Evolutionary conservation across 768 basidiomycete species (phyloP).

Genomic region (Boletus huronensis): DNA sequence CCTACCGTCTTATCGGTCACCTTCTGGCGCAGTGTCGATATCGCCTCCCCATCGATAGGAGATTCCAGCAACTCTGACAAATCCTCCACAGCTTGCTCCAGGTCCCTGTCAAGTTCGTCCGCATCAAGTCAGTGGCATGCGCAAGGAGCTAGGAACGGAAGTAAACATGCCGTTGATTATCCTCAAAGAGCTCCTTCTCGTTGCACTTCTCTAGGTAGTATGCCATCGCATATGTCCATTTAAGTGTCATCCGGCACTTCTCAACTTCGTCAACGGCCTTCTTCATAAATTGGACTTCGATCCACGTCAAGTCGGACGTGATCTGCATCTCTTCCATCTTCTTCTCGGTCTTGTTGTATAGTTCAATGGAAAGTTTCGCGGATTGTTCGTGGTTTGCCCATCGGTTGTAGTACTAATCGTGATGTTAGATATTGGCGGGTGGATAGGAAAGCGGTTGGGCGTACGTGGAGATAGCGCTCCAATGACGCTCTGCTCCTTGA

Average conservation of each 20-base stretch:
- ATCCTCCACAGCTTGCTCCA: slow-evolving; percentile 94
- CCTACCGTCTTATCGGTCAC: slow-evolving; percentile 93
- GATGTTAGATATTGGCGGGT: background rate
- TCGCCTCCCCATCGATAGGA: slow-evolving; percentile 83
- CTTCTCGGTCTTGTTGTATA: slow-evolving; percentile 95
- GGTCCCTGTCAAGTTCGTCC: slow-evolving; percentile 50
- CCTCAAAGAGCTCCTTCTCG: slow-evolving; percentile 93
- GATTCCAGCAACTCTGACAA: slow-evolving; percentile 89
- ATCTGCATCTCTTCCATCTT: slow-evolving; percentile 99
- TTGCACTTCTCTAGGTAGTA: slow-evolving; percentile 92
- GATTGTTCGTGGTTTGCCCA: slow-evolving; percentile 99
- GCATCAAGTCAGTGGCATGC: background rate
- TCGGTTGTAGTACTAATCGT: slow-evolving; percentile 91
- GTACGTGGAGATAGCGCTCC: slow-evolving; percentile 92
- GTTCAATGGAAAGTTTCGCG: slow-evolving; percentile 90
- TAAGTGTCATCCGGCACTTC: slow-evolving; percentile 90
- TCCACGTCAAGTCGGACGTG: slow-evolving; percentile 90
- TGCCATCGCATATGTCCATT: slow-evolving; percentile 99
- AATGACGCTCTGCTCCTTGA: slow-evolving; percentile 85
- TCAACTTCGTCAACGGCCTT: slow-evolving; percentile 93
- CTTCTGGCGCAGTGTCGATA: slow-evolving; percentile 79
- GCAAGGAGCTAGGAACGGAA: background rate
- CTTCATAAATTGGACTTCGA: slow-evolving; percentile 98
- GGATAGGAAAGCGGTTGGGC: slow-evolving; percentile 28
- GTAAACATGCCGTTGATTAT: slow-evolving; percentile 78